Base-by-base conservation (phyloP, 2,329 filamentous ascomycete genomes). In the Lasiodiplodia citricola region DNA sequence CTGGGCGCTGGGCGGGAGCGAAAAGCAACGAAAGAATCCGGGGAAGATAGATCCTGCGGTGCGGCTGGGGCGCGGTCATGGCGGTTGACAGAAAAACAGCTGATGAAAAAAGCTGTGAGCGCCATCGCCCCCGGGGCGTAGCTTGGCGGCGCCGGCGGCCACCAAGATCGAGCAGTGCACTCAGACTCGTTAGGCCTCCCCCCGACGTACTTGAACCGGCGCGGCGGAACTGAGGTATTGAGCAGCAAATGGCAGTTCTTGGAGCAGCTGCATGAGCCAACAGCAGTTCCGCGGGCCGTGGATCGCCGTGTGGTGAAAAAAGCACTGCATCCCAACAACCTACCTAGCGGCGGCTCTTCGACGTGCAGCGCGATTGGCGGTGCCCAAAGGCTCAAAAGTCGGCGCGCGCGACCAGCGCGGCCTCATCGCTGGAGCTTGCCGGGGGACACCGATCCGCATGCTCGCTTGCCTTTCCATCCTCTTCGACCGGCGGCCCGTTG, bases 381-480 rank as follows among this genome's bases (percentile, higher is more conserved):
- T 25, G 25, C 25, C 25, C 25, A 25, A n/a, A n/a, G n/a, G n/a
- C n/a, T n/a, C n/a, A n/a, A n/a, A n/a, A n/a, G n/a, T n/a, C n/a
- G n/a, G n/a, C n/a, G n/a, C 57, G 57, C 14, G 18, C 7, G 44
- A 31, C 38, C 38, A 62, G 58, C 41, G 41, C 58, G 58, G 37
- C 60, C 60, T 52, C 44, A 64, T 35, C 60, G 55, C 66, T 68
- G 66, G 66, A 50, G 66, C 66, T 62, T 68, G 66, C 66, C 66
- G 66, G 60, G 51, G 41, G 37, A 41, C 58, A 65, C 52, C 58
- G 67, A 68, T 68, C 67, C 66, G 50, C 66, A 62, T n/a, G 66
- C 54, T 58, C 66, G 60, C 47, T 64, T 44, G 66, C 50, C 21
- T 56, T 68, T 68, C 66, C 44, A 62, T 50, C 57, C 47, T 56